phyloP scores from a whole-genome alignment of 2,329 filamentous ascomycete species.

The Colletotrichum caudatum region DNA sequence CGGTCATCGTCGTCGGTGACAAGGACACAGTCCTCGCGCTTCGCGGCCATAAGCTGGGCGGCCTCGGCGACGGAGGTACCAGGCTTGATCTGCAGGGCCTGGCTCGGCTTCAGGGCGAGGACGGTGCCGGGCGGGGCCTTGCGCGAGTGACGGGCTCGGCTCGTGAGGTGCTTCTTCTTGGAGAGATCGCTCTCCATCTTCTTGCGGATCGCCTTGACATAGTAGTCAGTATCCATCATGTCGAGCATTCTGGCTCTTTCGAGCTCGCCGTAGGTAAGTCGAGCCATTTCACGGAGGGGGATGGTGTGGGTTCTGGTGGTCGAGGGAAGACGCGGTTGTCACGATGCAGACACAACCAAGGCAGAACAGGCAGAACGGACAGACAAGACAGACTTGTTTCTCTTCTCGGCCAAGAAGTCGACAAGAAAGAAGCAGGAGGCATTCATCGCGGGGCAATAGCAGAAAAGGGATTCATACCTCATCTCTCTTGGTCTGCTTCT shows the following conservation, averaged over 20 bases:
- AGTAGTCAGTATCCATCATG: constrained; percentile 50
- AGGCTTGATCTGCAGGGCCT: constrained; percentile 97
- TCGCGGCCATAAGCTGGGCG: constrained; percentile 98
- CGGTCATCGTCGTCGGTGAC: constrained; percentile 98
- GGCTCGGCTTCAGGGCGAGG: constrained; percentile 93
- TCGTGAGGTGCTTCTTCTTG: constrained; percentile 91
- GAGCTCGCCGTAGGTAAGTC: constrained; percentile 41
- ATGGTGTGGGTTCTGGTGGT: background rate
- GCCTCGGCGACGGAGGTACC: constrained; percentile 94
- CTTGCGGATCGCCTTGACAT: constrained; percentile 85
- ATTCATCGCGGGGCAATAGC: constrained; percentile 29
- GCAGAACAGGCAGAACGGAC: background rate
- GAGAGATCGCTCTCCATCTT: constrained; percentile 98
- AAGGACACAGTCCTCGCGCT: constrained; percentile 96
- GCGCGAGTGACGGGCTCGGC: constrained; percentile 84
- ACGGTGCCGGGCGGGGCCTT: constrained; percentile 97
- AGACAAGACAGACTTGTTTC: background rate
- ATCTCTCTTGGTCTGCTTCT: constrained; percentile 97
- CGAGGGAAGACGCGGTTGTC: background rate
- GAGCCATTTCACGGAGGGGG: constrained; percentile 18
- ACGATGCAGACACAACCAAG: constrained; percentile 4
- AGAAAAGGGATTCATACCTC: constrained; percentile 73
- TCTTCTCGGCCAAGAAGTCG: background rate
- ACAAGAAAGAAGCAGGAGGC: background rate
- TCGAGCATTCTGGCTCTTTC: constrained; percentile 38